Evolutionary conservation across 208 protist genomes (phyloP), one percentile per base, ranked within the genome.

Genomic region (Tritrichomonas foetus): DNA sequence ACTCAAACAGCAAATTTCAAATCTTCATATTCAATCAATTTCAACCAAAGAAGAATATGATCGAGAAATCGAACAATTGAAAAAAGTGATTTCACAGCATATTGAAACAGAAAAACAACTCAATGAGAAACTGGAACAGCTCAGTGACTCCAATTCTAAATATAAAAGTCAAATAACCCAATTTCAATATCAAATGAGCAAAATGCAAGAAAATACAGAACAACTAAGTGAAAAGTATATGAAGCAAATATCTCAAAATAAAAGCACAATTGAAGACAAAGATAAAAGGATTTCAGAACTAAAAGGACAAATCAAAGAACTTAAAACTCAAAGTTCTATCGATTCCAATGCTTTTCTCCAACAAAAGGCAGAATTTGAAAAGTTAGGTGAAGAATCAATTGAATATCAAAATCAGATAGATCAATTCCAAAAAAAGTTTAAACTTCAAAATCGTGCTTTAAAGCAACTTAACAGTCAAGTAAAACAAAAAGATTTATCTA

Each of bases 1-100:
- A 39, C 78, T 89, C 0, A 89, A 89, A 50, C 74, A 82, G 22
- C 74, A 82, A 50, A 44, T 82, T 49, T 30, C 74, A 82, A 82
- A 3, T 20, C 33, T 50, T 47, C 74, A 82, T 50, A 20, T 30
- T 39, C 11, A 13, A 11, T 82, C 30, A 8, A 20, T 50, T n/a
- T 27, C 13, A 3, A 30, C 47, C 47, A 41, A 50, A 82, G 41
- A 82, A 82, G 30, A 8, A 20, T 82, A 47, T 47, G 25, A n/a
- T 11, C 47, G 50, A 25, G 74, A 82, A 82, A 82, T 82, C n/a
- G 41, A 36, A 30, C 30, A 50, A 27, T 50, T 82, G 16, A 82
- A 41, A 82, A 27, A 50, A 20, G 74, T 50, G 41, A 47, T 82
- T 47, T 0, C 33, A 25, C 33, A 82, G 30, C 33, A 50, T 30